These are phyloP conservation scores for Fusarium graminum DNA, from an alignment of 2,329 filamentous ascomycete species.

Conservation along the genomic window DNA sequence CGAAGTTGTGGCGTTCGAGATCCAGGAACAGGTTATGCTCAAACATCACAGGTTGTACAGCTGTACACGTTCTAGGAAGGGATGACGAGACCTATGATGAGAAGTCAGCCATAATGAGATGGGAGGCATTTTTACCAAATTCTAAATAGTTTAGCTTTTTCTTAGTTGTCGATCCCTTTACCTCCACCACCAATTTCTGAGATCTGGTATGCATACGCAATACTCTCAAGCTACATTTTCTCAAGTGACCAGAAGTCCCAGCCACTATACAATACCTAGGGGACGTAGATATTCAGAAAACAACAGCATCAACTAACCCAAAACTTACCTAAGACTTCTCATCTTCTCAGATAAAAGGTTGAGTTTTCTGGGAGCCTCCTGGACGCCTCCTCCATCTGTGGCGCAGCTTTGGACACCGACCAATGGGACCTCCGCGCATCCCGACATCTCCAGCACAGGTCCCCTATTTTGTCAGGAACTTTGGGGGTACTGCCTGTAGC, in stretches of 20 bases:
- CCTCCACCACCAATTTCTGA: background rate
- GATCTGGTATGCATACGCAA: background rate
- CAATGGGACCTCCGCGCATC: conserved; percentile 4
- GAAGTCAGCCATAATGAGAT: background rate
- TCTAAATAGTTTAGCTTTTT: background rate
- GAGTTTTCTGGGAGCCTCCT: conserved; percentile 19
- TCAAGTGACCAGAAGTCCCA: no score
- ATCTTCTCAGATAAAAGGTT: conserved; percentile 8
- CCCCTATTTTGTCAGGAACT: conserved; percentile 43
- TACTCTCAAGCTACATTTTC: background rate
- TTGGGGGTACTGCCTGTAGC: conserved; percentile 22
- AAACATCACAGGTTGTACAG: background rate
- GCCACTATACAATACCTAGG: background rate
- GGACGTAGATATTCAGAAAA: background rate
- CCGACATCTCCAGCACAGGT: conserved; percentile 25
- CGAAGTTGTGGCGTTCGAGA: conserved; percentile 22
- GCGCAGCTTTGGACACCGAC: conserved; percentile 20
- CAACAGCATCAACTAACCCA: background rate
- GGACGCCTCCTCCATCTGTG: conserved; percentile 20
- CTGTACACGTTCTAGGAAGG: background rate
- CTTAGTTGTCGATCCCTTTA: background rate
- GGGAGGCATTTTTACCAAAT: background rate
- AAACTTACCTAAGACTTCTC: background rate
- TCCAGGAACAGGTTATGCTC: background rate
- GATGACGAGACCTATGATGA: no score